Evolutionary conservation across 2,329 filamentous ascomycete genomes (phyloP).

Genomic region (Sclerotinia nivalis): DNA sequence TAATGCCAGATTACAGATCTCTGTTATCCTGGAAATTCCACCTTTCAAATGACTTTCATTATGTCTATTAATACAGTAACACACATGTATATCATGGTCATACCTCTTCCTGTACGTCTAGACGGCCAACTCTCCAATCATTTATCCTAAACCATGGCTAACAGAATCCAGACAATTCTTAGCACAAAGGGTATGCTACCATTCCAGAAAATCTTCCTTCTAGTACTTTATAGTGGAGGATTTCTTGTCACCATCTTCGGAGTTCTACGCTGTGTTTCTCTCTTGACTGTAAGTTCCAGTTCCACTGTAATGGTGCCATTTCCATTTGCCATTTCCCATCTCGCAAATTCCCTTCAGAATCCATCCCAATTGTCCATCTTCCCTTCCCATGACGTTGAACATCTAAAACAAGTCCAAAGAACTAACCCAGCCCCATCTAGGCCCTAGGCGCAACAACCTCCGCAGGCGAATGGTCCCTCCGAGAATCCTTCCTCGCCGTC

Average conservation of each 20-base stretch:
- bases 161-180: background rate
- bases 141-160: background rate
- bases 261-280: slow-evolving; percentile 2
- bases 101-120: slow-evolving; percentile 14
- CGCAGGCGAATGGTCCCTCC: background rate
- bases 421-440: background rate
- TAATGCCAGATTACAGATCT: background rate
- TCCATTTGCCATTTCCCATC: background rate
- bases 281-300: slow-evolving; percentile 5
- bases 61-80: slow-evolving; percentile 16
- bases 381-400: no score
- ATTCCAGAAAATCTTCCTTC: slow-evolving; percentile 14
- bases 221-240: slow-evolving; percentile 15
- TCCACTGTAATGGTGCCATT: background rate
- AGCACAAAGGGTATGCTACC: background rate
- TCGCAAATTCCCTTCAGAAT: no score
- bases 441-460: background rate
- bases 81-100: slow-evolving; percentile 11
- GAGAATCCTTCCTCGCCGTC: slow-evolving; percentile 19
- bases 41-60: slow-evolving; percentile 7
- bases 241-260: slow-evolving; percentile 12
- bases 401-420: background rate
- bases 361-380: no score
- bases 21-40: slow-evolving; percentile 16
- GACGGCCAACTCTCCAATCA: background rate